phyloP scores from a whole-genome alignment of 257 asterid genomes.

The Gynochthodes officinalis region DNA sequence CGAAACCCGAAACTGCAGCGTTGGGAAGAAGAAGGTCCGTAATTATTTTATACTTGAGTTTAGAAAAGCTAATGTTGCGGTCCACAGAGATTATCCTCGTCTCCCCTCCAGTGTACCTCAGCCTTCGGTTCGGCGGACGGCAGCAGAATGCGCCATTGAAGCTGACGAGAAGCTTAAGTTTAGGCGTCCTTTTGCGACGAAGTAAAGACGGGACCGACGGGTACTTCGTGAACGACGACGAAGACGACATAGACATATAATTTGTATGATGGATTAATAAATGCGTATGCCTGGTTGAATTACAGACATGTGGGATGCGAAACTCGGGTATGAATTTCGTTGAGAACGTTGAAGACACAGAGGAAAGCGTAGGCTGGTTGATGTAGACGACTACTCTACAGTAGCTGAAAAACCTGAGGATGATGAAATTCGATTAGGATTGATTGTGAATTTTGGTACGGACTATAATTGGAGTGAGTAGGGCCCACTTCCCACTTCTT shows the following conservation, averaged over 20 bases:
- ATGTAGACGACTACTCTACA: not conserved
- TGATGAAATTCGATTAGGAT: not conserved
- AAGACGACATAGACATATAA: not conserved
- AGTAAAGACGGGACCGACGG: constrained; percentile 8
- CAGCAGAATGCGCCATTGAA: constrained; percentile 26
- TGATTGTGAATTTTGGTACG: no score
- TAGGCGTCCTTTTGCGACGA: constrained; percentile 8
- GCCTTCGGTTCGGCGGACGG: constrained; percentile 16
- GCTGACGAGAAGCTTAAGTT: constrained; percentile 32
- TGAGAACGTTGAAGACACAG: not conserved
- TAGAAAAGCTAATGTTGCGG: not conserved
- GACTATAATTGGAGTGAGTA: no score
- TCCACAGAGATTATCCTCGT: constrained; percentile 23
- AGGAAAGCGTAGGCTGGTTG: not conserved
- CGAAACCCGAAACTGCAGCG: not conserved
- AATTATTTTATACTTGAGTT: constrained; percentile 18
- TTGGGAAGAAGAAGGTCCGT: constrained; percentile 4
- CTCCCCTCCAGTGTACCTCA: constrained; percentile 30
- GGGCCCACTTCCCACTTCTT: not conserved
- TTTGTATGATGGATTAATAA: not conserved
- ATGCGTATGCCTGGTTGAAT: not conserved
- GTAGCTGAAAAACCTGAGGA: constrained; percentile 2
- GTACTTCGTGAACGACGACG: constrained; percentile 4
- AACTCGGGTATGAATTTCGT: not conserved
- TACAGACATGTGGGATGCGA: not conserved